Evolutionary conservation across 176 grass and related monocot genomes (phyloP).

Genomic region (Raddia distichophylla): DNA sequence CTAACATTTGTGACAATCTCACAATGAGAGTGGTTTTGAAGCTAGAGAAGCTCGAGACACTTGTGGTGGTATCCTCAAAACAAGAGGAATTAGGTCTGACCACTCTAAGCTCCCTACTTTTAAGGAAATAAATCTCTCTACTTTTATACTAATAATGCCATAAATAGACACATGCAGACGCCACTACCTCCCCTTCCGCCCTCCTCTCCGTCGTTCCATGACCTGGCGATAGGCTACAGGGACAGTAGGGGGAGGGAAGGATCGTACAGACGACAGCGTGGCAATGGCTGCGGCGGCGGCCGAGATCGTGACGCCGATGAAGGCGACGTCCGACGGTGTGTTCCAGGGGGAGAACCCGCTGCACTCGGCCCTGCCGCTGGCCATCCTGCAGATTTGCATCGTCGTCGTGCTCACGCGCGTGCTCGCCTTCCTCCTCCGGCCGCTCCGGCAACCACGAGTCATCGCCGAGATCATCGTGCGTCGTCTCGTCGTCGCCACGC

Average conservation of each 20-base stretch:
- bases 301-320: slow-evolving; percentile 35
- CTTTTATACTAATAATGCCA: neutral
- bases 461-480: slow-evolving; percentile 73
- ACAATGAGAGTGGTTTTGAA: no score
- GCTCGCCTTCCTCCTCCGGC: slow-evolving; percentile 61
- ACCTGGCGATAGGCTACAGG: neutral
- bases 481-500: neutral
- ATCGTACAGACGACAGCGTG: neutral
- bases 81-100: no score
- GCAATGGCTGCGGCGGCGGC: neutral
- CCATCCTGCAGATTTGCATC: slow-evolving; percentile 72
- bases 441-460: slow-evolving; percentile 65
- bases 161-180: slow-evolving; percentile 14
- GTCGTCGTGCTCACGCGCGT: slow-evolving; percentile 57
- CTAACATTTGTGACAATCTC: no score
- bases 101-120: no score
- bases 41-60: no score
- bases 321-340: slow-evolving; percentile 55
- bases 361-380: slow-evolving; percentile 48
- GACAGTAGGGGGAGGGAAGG: neutral
- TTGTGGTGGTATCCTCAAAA: no score
- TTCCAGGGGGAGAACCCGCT: slow-evolving; percentile 56
- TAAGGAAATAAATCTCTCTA: no score
- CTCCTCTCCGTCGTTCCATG: neutral
- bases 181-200: neutral